Base-by-base conservation (phyloP, 441 rosid genomes). In the Euphorbia celastroides region DNA sequence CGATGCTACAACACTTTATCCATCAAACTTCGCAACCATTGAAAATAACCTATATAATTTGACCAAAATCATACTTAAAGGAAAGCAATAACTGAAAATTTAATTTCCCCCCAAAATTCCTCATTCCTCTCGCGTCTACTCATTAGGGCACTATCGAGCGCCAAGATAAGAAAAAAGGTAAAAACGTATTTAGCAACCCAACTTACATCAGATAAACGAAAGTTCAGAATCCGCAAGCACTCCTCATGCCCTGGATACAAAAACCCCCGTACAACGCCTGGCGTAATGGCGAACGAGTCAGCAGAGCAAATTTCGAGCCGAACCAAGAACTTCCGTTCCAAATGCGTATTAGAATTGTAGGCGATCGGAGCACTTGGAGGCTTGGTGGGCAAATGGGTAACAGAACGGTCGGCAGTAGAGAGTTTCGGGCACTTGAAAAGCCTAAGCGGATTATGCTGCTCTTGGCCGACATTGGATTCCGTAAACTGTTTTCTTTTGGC, bases 261-360 rank as follows among this genome's bases (percentile, higher is more conserved):
- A 68, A 82, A 86, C 62, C 92, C 88, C 50, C 67, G 50, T 32
- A 79, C 17, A 48, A 76, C 77, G 66, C 69, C 69, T 13, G 93
- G 93, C 48, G 88, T 81, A 59, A 80, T 76, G 7, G 90, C 81
- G 76, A 93, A 93, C 63, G 93, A 87, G 74, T 93, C 93, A 34
- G 95, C 86, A 19, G 96, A 86, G 82, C 87, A 87, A 22, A 93
- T 86, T 83, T 93, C 97, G 55, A 93, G 88, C 74, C 85, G 81
- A 73, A 79, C 93, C 50, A 67, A 77, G 79, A 90, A 91, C 58
- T 77, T 86, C 46, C 74, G 80, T 31, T 77, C 65, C 38, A 70
- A 64, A 9, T 28, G 78, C 14, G 74, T 60, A 6, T 12, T 74
- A 30, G 64, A 36, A 54, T 62, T 75, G n/a, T 72, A 62, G 30